Evolutionary conservation across 2,329 filamentous ascomycete species (phyloP).

Genomic region (Calonectria henricotiae): DNA sequence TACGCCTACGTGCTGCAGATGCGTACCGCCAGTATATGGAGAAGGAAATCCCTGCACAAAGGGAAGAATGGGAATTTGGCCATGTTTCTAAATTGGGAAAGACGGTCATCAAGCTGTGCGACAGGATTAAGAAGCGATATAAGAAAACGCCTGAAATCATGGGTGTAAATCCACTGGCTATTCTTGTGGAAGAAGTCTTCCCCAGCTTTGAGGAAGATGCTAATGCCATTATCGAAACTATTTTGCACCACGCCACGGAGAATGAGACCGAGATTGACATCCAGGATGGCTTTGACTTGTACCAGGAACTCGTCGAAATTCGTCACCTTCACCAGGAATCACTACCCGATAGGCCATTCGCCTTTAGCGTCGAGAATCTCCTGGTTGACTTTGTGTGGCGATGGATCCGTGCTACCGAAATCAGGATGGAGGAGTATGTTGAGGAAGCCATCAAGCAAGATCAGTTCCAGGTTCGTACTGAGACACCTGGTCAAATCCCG

Average conservation of each 20-base stretch:
- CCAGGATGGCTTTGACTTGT: slow-evolving; percentile 94
- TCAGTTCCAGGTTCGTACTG: slow-evolving; percentile 82
- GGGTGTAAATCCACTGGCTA: slow-evolving; percentile 77
- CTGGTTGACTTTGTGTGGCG: slow-evolving; percentile 96
- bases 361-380: slow-evolving; percentile 88
- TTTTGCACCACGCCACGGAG: slow-evolving; percentile 81
- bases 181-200: slow-evolving; percentile 87
- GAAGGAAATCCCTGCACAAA: slow-evolving; percentile 83
- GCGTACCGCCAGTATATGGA: slow-evolving; percentile 87
- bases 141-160: slow-evolving; percentile 89
- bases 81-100: slow-evolving; percentile 93
- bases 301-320: slow-evolving; percentile 89
- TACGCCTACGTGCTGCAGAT: slow-evolving; percentile 82
- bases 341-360: slow-evolving; percentile 82
- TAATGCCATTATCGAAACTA: slow-evolving; percentile 85
- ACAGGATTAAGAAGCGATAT: slow-evolving; percentile 94
- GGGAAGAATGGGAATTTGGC: slow-evolving; percentile 90
- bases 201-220: slow-evolving; percentile 94
- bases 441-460: slow-evolving; percentile 94
- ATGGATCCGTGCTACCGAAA: slow-evolving; percentile 89
- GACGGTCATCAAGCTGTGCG: slow-evolving; percentile 86
- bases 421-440: slow-evolving; percentile 86
- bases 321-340: slow-evolving; percentile 84
- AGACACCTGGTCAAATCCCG: slow-evolving; percentile 75
- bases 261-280: slow-evolving; percentile 84